Evolutionary conservation across 345 rosid species (phyloP).

Genomic region (Camelina hispida): DNA sequence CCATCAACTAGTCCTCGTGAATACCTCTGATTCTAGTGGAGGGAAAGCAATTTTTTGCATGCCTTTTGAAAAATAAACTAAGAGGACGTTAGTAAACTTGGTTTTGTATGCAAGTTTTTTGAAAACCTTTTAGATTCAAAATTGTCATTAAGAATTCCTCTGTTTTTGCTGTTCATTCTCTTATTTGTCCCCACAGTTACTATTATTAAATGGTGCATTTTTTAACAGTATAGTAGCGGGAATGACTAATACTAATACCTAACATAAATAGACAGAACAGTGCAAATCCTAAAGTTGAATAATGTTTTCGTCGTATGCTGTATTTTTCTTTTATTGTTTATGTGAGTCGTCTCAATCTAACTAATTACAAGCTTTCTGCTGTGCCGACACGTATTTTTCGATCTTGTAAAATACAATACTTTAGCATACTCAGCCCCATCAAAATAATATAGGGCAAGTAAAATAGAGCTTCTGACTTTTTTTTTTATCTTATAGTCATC

Average conservation of each 20-base stretch:
- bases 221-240: too few species aligned
- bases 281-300: conserved; percentile 18
- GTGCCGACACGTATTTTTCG: conserved; percentile 16
- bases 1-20: background rate
- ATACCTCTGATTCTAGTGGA: background rate
- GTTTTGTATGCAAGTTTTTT: too few species aligned
- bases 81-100: too few species aligned
- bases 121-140: too few species aligned
- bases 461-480: background rate
- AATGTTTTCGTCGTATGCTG: background rate
- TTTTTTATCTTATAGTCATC: background rate
- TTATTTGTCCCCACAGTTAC: background rate
- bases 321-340: background rate
- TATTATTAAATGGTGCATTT: background rate
- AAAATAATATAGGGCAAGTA: background rate
- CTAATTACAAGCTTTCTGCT: background rate
- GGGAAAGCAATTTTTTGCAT: background rate
- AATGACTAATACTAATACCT: conserved; percentile 26
- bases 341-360: background rate
- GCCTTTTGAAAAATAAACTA: too few species aligned
- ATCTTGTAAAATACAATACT: background rate
- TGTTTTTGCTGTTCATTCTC: too few species aligned
- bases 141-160: too few species aligned
- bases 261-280: conserved; percentile 20
- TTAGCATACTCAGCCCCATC: too few species aligned